phyloP scores from a whole-genome alignment of 192 early-diverging fungal genomes.

The Backusella sp. region DNA sequence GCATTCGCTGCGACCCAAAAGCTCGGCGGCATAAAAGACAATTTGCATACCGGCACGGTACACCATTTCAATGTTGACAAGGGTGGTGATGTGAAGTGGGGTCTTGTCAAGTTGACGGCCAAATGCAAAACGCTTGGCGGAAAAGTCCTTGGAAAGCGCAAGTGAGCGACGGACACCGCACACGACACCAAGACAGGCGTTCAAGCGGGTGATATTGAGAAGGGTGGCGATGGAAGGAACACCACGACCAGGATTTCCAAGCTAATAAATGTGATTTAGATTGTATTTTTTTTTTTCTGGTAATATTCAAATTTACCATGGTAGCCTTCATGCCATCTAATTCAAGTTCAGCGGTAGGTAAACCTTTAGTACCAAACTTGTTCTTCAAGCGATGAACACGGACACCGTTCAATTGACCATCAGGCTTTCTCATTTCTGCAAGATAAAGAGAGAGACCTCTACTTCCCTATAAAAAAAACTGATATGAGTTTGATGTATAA shows the following conservation, averaged over 20 bases:
- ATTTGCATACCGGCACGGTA: slow-evolving; percentile 54
- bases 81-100: slow-evolving; percentile 59
- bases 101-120: slow-evolving; percentile 44
- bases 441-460: slow-evolving; percentile 63
- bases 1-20: slow-evolving; percentile 57
- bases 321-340: slow-evolving; percentile 52
- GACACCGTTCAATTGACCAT: slow-evolving; percentile 60
- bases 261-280: slow-evolving; percentile 1
- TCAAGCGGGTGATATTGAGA: slow-evolving; percentile 69
- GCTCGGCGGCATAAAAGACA: slow-evolving; percentile 50
- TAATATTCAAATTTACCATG: slow-evolving; percentile 13
- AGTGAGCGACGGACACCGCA: slow-evolving; percentile 44
- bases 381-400: slow-evolving; percentile 69
- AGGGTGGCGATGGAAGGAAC: slow-evolving; percentile 63
- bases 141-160: slow-evolving; percentile 59
- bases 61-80: slow-evolving; percentile 57
- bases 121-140: slow-evolving; percentile 57
- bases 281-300: neutral
- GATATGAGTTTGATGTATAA: neutral
- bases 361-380: slow-evolving; percentile 67
- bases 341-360: slow-evolving; percentile 73
- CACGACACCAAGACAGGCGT: slow-evolving; percentile 49
- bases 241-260: slow-evolving; percentile 44
- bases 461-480: slow-evolving; percentile 37
- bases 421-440: slow-evolving; percentile 51